Percentiles rank a stretch among this genome's conserved stretches.
These are phyloP conservation scores for Claviceps fusiformis DNA, from an alignment of 2,329 filamentous ascomycete genomes.

Conservation along the genomic window DNA sequence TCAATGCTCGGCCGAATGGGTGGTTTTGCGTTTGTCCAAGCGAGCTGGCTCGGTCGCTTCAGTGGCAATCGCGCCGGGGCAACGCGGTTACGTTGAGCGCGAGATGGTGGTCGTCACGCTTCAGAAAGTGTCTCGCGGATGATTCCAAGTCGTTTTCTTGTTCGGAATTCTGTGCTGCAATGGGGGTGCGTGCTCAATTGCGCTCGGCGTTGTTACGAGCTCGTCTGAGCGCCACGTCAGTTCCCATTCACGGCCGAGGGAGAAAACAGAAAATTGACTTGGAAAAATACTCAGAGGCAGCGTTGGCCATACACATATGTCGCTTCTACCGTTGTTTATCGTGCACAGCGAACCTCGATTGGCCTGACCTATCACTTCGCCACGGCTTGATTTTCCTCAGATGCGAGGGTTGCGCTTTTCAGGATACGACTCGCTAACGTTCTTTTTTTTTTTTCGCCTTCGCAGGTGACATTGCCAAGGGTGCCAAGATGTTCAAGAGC, in stretches of 20 bases:
- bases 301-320: neutral
- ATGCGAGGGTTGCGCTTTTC: too few species aligned
- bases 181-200: neutral
- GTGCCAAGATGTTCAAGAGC: slow-evolving; percentile 98
- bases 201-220: neutral
- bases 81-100: neutral
- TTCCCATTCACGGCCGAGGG: neutral
- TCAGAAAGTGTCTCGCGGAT: neutral
- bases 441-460: neutral
- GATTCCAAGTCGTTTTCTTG: neutral
- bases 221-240: slow-evolving; percentile 1
- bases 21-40: neutral
- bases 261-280: neutral
- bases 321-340: neutral
- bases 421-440: neutral
- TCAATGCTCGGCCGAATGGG: neutral
- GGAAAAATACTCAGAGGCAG: neutral
- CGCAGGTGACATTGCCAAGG: slow-evolving; percentile 84
- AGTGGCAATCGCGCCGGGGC: slow-evolving; percentile 12
- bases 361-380: neutral
- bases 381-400: too few species aligned
- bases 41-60: neutral
- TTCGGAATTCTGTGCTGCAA: neutral
- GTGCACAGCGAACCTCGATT: neutral
- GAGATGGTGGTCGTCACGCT: neutral